Base-by-base conservation (phyloP, 139 green algal genomes). In the Micractinium sp. region DNA sequence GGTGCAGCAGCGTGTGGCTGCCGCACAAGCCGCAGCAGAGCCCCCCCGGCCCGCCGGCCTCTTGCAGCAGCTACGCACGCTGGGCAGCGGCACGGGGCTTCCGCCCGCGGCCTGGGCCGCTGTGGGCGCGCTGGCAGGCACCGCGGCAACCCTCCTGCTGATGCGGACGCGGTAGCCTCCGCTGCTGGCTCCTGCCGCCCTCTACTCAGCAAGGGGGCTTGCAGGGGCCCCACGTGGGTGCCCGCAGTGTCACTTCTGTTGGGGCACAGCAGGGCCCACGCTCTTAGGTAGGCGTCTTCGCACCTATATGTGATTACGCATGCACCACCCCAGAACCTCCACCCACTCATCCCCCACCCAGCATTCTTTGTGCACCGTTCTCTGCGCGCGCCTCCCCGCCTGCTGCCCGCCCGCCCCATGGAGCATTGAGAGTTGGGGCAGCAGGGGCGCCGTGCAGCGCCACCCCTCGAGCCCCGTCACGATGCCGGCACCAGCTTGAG, bases 81-180 rank as follows among this genome's bases (percentile, higher is more conserved):
- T 31, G 23, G 41, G 41, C 29, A 29, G 27, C 47, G 14, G 39
- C 14, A 16, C 20, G 29, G 41, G 25, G 41, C 41, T 85, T 14
- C 61, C 69, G 38, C 73, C 86, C 0, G 61, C 29, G 0, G 73
- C 73, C 61, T 89, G 73, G 78, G 86, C 73, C 0, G 78, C 73
- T 18, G 86, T 38, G 7, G 87, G 87, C 13, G 87, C 53, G 0
- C 33, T 85, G 47, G 77, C 31, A 33, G 87, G 87, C n/a, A 77
- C 77, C 27, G 67, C 73, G 5, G 73, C 73, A 9, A 73, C 73
- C n/a, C 47, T 89, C n/a, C 47, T 89, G n/a, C 14, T 82, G 18
- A 25, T 75, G 36, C 22, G 33, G n/a, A 60, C 36, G 19, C 66
- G 38, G 83, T 63, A 61, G 82, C 82, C 16, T 39, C 41, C 1